A percentile compares a stretch with the other conserved stretches of the same genome.
phyloP scores from a whole-genome alignment of 495 filamentous ascomycete species.

The Tuber magnatum region DNA sequence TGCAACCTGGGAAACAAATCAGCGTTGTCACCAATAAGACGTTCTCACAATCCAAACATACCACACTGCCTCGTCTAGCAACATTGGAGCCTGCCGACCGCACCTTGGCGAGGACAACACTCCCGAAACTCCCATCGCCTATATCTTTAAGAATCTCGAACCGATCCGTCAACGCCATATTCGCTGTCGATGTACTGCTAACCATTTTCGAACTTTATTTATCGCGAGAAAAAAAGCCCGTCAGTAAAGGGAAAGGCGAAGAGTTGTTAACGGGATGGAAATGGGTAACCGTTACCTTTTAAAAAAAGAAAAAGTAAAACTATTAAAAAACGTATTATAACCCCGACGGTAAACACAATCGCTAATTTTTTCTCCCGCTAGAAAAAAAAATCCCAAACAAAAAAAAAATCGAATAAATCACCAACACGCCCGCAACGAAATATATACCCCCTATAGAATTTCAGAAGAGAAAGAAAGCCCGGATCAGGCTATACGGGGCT shows the following conservation, averaged over 20 bases:
- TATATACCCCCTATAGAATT: background rate
- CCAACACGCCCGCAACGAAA: background rate
- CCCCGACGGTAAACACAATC: conserved; percentile 2
- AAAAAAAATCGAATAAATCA: conserved; percentile 19
- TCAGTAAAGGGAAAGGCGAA: background rate
- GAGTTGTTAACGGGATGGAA: background rate
- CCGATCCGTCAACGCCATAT: conserved; percentile 53
- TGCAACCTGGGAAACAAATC: conserved; percentile 62
- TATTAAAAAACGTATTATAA: conserved; percentile 7
- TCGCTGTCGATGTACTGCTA: conserved; percentile 37
- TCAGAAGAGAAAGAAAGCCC: background rate
- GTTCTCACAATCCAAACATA: conserved; percentile 48
- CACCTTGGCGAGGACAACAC: conserved; percentile 83
- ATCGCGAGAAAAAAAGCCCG: background rate
- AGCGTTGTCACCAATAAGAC: conserved; percentile 19
- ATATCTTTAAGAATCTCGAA: conserved; percentile 98
- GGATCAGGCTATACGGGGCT: background rate
- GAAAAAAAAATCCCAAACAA: conserved; percentile 13
- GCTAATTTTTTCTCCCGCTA: conserved; percentile 21
- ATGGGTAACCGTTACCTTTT: background rate
- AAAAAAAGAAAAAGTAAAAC: background rate
- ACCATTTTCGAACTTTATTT: conserved; percentile 36
- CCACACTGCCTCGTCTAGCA: conserved; percentile 84
- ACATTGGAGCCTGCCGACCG: conserved; percentile 81
- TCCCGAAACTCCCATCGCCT: conserved; percentile 97